Evolutionary conservation across 2,329 filamentous ascomycete genomes (phyloP), one percentile per base, ranked within the genome.

Genomic region (Penicillium oxalicum): DNA sequence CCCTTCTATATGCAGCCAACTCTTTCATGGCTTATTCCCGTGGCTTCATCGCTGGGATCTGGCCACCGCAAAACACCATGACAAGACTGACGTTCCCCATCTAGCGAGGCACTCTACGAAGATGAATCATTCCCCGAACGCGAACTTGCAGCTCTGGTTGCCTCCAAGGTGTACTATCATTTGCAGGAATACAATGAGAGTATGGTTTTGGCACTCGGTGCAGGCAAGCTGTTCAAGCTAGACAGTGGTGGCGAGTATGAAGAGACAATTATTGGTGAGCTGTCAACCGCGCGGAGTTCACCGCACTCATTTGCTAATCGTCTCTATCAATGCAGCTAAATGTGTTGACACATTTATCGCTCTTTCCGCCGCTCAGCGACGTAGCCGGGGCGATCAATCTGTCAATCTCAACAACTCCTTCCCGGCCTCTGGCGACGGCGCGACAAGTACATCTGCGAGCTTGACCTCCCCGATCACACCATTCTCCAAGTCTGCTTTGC

Each of bases 141-240:
- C 64, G 88, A 93, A 69, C 84, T 98, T 48, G 93, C 93, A 47
- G 93, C 93, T 46, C 80, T 98, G 43, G 90, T 98, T 47, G 87
- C 95, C 38, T 87, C 93, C 61, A 98, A 98, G 79, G 90, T 97
- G 59, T 98, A 97, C 76, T 98, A 97, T 68, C 93, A 98, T 68
- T 83, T 98, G 45, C 90, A 96, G 73, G 93, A 93, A 70, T 98
- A 98, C 77, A 93, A 96, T 68, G 93, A 98, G 76, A 96, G 91
- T 72, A 97, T 98, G 91, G 87, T 88, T 45, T 97, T 98, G 71
- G 93, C 93, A 55, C 82, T 98, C 40, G 91, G 90, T 50, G 91
- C 93, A 25, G 93, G 93, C 52, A 88, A 96, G 67, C 83, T 95
- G 43, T 96, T 98, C 78, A 88, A 94, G 74, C 81, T 97, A 57